These are phyloP conservation scores for Saccharomycodes ludwigii DNA, from an alignment of 805 yeast genomes.

Conservation along the genomic window DNA sequence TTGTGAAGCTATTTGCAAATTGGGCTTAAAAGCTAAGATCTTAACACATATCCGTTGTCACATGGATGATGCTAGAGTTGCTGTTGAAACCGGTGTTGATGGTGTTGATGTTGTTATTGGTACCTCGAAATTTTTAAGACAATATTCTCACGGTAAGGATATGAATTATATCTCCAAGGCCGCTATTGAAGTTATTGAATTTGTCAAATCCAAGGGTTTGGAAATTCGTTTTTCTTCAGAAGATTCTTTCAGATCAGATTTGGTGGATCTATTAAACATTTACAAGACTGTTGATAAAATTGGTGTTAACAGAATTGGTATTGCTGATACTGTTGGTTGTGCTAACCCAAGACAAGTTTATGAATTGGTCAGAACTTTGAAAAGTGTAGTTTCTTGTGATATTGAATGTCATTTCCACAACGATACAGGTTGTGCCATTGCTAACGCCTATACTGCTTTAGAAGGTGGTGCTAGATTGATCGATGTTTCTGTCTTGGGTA, in stretches of 20 bases:
- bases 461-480: constrained; percentile 95
- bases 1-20: constrained; percentile 97
- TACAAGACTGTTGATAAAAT: constrained; percentile 94
- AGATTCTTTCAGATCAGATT: constrained; percentile 94
- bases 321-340: constrained; percentile 98
- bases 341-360: constrained; percentile 99
- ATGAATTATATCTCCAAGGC: constrained; percentile 94
- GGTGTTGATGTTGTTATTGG: constrained; percentile 99
- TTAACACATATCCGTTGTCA: constrained; percentile 96
- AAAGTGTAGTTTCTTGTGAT: constrained; percentile 89
- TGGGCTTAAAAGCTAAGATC: constrained; percentile 90
- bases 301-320: constrained; percentile 97
- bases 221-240: constrained; percentile 95
- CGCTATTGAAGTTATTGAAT: constrained; percentile 94
- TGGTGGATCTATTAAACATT: constrained; percentile 88
- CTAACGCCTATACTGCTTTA: constrained; percentile 94
- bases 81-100: constrained; percentile 97
- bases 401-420: constrained; percentile 98
- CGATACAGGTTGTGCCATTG: constrained; percentile 98
- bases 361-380: constrained; percentile 87
- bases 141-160: constrained; percentile 95
- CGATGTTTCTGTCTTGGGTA: constrained; percentile 92
- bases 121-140: constrained; percentile 87
- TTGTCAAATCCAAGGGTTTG: constrained; percentile 90
- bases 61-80: constrained; percentile 96